A percentile compares a stretch with the other conserved stretches of the same genome.
Conservation (phyloP, 192 early-diverging fungal species). For the Mortierella antarctica region DNA sequence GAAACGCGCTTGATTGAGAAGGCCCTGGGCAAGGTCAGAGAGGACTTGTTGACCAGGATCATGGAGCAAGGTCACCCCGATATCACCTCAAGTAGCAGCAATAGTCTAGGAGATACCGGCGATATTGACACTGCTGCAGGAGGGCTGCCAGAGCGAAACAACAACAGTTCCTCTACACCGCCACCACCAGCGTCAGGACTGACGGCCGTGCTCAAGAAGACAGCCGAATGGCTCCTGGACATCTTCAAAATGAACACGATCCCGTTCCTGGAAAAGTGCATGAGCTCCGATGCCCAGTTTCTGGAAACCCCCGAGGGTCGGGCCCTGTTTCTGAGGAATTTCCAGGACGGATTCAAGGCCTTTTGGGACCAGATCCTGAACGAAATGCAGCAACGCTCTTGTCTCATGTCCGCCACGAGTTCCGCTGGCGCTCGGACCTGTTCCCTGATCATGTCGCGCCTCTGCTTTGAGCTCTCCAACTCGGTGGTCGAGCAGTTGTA, state of each 20-base stretch:
- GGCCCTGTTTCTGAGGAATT: slow-evolving; percentile 37
- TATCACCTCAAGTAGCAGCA: background rate
- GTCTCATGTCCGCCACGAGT: background rate
- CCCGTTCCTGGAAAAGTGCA: slow-evolving; percentile 54
- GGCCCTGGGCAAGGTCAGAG: slow-evolving; percentile 16
- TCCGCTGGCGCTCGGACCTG: slow-evolving; percentile 4
- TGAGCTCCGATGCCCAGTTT: slow-evolving; percentile 51
- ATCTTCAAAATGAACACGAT: slow-evolving; percentile 48
- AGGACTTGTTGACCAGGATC: slow-evolving; percentile 23
- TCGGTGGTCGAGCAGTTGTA: slow-evolving; percentile 35
- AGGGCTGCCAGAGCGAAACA: background rate
- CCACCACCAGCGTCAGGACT: slow-evolving; percentile 4
- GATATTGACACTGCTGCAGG: no score
- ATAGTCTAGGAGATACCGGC: background rate
- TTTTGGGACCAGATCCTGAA: slow-evolving; percentile 55
- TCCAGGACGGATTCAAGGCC: slow-evolving; percentile 45
- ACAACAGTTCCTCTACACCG: background rate
- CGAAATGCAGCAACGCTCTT: slow-evolving; percentile 35
- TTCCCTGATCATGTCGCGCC: slow-evolving; percentile 32
- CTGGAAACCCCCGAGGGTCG: slow-evolving; percentile 35
- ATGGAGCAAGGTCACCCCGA: slow-evolving; percentile 3
- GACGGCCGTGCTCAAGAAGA: slow-evolving; percentile 40
- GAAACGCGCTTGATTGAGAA: slow-evolving; percentile 26
- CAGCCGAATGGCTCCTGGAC: slow-evolving; percentile 33
- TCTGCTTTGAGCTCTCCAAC: slow-evolving; percentile 37